Evolutionary conservation across 2,329 filamentous ascomycete genomes (phyloP).

Genomic region (Cryphonectria nitschkei): DNA sequence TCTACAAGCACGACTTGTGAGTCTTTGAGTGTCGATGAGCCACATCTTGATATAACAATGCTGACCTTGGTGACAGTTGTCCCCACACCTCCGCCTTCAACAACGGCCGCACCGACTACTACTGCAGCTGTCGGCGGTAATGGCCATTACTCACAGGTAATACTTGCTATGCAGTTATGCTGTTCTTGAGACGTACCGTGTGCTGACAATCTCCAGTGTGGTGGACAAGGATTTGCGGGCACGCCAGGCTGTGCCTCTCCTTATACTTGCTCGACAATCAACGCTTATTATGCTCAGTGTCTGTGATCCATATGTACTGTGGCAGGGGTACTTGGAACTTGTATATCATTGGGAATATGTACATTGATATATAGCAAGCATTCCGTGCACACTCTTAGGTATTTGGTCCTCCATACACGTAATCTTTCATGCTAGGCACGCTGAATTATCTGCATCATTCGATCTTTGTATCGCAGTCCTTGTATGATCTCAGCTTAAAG

Average conservation of each 20-base stretch:
- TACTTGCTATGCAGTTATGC: background rate
- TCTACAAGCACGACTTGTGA: conserved; percentile 2
- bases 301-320: background rate
- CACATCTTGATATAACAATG: background rate
- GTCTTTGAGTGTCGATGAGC: background rate
- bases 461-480: conserved; percentile 13
- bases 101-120: background rate
- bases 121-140: conserved; percentile 7
- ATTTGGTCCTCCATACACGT: too few relatives aligned
- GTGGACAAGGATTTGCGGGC: conserved; percentile 15
- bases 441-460: background rate
- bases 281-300: conserved; percentile 19
- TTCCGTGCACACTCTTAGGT: background rate
- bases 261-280: conserved; percentile 12
- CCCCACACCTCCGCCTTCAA: background rate
- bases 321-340: background rate
- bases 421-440: too few relatives aligned
- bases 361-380: background rate
- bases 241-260: conserved; percentile 13
- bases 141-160: conserved; percentile 8
- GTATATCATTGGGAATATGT: background rate
- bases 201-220: conserved; percentile 3
- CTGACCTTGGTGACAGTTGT: background rate
- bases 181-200: background rate
- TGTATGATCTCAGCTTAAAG: conserved; percentile 1